These are phyloP conservation scores for Exserohilum rostratum DNA, from an alignment of 2,329 filamentous ascomycete genomes.

Conservation along the genomic window DNA sequence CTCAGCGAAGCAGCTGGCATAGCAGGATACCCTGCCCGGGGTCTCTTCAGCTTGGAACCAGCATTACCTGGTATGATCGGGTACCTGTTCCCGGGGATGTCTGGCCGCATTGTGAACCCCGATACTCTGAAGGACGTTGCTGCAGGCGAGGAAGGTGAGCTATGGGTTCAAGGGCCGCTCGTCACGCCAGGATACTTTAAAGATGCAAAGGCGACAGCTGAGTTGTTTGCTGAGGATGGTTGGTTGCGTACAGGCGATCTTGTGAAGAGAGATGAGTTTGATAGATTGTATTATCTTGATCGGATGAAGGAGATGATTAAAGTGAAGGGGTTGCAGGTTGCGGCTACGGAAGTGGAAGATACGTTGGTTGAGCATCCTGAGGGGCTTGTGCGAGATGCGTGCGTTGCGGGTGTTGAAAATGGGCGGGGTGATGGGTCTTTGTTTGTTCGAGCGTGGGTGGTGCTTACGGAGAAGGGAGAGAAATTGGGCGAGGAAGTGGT, in stretches of 20 bases:
- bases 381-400: constrained; percentile 34
- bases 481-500: constrained; percentile 22
- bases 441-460: constrained; percentile 40
- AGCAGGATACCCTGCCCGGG: constrained; percentile 27
- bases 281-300: constrained; percentile 43
- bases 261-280: constrained; percentile 33
- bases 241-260: constrained; percentile 40
- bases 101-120: constrained; percentile 36
- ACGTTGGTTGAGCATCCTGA: constrained; percentile 51
- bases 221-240: constrained; percentile 34
- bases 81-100: constrained; percentile 38
- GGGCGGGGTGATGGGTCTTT: constrained; percentile 36
- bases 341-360: constrained; percentile 57
- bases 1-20: constrained; percentile 40
- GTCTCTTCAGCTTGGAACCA: constrained; percentile 34
- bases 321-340: constrained; percentile 58
- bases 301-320: constrained; percentile 55
- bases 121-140: constrained; percentile 32
- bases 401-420: constrained; percentile 42
- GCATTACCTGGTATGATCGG: constrained; percentile 33
- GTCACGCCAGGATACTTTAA: constrained; percentile 43
- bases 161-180: constrained; percentile 37
- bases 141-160: constrained; percentile 33
- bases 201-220: constrained; percentile 33
- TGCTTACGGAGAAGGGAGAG: constrained; percentile 26